Conservation (phyloP, 179 eudicot genomes). For the Silene coronaria region DNA sequence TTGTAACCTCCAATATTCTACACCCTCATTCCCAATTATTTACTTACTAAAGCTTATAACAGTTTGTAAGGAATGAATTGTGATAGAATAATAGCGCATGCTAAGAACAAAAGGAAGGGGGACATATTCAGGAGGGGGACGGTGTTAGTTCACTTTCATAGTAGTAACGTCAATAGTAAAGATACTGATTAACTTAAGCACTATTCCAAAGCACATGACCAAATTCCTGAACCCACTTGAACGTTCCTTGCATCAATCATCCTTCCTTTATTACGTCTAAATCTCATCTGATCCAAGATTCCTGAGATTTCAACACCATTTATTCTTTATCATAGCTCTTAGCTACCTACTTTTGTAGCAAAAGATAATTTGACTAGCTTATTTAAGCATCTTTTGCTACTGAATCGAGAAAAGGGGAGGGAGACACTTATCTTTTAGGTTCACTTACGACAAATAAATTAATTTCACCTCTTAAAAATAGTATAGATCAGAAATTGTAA, state of each 20-base stretch:
- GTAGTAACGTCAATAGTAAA: neutral
- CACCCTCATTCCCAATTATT: too few relatives aligned
- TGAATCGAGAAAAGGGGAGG: neutral
- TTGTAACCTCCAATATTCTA: too few relatives aligned
- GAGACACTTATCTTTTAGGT: neutral
- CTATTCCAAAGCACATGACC: neutral
- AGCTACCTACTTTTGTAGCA: neutral
- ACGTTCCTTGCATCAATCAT: slow-evolving; percentile 4
- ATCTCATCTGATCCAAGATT: neutral
- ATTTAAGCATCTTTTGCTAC: slow-evolving; percentile 2
- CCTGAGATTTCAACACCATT: neutral
- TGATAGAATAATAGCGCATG: neutral
- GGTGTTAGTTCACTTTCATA: slow-evolving; percentile 4
- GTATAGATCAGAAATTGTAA: too few relatives aligned
- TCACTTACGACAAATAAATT: neutral
- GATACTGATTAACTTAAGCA: neutral
- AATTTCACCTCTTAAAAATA: too few relatives aligned
- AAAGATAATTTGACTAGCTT: neutral
- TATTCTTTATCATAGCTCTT: neutral
- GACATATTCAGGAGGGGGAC: neutral
- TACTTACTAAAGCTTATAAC: too few relatives aligned
- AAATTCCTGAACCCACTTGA: slow-evolving; percentile 1
- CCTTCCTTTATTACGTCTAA: neutral
- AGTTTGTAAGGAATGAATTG: too few relatives aligned
- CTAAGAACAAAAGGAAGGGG: neutral